Base-by-base conservation (phyloP, 1,139 yeast genomes). In the Kazachstania sp. region DNA sequence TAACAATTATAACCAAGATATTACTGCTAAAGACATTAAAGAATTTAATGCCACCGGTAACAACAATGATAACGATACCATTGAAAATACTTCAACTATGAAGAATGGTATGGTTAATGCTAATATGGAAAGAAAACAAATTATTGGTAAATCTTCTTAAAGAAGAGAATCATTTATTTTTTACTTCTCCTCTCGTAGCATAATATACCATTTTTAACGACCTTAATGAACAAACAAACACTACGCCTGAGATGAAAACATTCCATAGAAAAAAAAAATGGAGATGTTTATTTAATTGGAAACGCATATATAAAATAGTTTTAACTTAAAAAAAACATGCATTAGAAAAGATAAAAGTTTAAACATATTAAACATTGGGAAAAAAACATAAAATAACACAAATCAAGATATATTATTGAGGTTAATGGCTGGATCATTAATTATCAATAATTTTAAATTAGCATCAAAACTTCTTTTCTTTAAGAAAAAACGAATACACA, bases 91-190 rank as follows among this genome's bases (percentile, higher is more conserved):
- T 20, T 16, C 26, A 12, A 7, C 2, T 4, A 26, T 39, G 36
- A 39, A 39, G 29, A 35, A 26, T 30, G 30, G 6, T 23, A 30
- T 39, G 28, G 26, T 13, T 34, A 40, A 31, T 32, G 16, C 29
- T 12, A 32, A 23, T 23, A 32, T 40, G 15, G 43, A 32, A 9
- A 40, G 43, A 32, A 40, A 40, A 34, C 43, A 40, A 34, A 32
- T 40, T 26, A 40, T 40, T 15, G 30, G 43, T 32, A 40, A 40
- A 13, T 40, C 43, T 11, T 39, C 42, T 13, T 32, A 32, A 32
- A 9, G 36, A 15, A 31, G 12, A 29, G 9, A 29, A 11, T 29
- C 31, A 29, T 28, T 28, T 3, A 30, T 7, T 6, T 32, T 15
- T 32, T 15, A 32, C 4, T 32, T 32, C 19, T 32, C 9, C 15